Percentiles rank a stretch among this genome's conserved stretches.
phyloP scores from a whole-genome alignment of 2,329 filamentous ascomycete genomes.

The Seiridium unicorne region DNA sequence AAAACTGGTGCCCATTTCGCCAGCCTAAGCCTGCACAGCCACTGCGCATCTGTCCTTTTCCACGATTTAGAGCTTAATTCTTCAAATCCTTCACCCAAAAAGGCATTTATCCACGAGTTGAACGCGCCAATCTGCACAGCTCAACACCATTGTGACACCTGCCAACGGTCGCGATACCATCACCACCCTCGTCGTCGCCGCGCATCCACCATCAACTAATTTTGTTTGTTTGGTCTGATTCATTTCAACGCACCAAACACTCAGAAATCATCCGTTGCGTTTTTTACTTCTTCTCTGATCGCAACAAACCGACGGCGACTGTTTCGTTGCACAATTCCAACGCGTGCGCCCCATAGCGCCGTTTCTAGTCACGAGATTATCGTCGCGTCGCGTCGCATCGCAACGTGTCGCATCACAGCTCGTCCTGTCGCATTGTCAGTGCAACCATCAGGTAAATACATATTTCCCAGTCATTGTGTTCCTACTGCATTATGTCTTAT shows the following conservation, averaged over 20 bases:
- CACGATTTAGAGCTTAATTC: conserved; percentile 7
- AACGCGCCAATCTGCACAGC: conserved; percentile 15
- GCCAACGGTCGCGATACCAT: conserved; percentile 10
- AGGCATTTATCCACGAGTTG: conserved; percentile 16
- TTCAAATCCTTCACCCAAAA: conserved; percentile 21
- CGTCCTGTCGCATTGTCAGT: neutral
- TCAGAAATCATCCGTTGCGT: neutral
- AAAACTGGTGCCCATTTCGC: conserved; percentile 13
- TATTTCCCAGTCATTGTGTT: neutral
- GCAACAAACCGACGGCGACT: neutral
- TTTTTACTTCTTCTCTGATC: neutral
- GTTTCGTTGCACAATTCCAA: too few species aligned
- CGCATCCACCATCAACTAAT: conserved; percentile 4
- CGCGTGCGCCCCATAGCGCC: too few species aligned
- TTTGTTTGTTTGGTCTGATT: conserved; percentile 21
- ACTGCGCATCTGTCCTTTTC: conserved; percentile 6
- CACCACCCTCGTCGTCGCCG: conserved; percentile 11
- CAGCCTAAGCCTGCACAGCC: conserved; percentile 1
- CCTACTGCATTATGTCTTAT: neutral
- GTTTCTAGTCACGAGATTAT: conserved; percentile 9
- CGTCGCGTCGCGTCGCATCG: conserved; percentile 43
- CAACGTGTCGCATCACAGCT: conserved; percentile 27
- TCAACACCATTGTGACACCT: conserved; percentile 19
- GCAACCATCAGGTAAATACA: conserved; percentile 4
- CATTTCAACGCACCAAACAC: conserved; percentile 22